Percentiles rank a stretch among this genome's conserved stretches.
phyloP scores from a whole-genome alignment of 2,329 filamentous ascomycete species.

The Ophiostoma piceae region DNA sequence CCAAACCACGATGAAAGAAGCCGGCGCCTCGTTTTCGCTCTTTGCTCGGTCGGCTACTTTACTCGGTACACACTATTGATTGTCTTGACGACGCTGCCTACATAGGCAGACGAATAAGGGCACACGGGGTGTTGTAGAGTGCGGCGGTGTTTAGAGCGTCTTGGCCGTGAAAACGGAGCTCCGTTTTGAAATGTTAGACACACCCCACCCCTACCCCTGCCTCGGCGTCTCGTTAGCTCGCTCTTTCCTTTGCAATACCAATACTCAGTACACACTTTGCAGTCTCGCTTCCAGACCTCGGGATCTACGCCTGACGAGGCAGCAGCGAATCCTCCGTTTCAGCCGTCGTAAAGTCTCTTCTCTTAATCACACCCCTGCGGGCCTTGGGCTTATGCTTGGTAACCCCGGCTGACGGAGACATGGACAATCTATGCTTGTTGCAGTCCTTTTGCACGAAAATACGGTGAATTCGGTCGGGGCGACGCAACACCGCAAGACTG shows the following conservation, averaged over 20 bases:
- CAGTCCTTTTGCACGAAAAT: constrained; percentile 23
- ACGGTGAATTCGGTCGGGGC: constrained; percentile 22
- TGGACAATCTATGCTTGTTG: neutral
- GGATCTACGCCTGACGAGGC: constrained; percentile 11
- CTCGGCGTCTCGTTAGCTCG: constrained; percentile 1
- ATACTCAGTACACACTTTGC: neutral
- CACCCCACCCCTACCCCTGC: neutral
- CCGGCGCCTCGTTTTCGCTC: constrained; percentile 10
- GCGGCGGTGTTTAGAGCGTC: neutral
- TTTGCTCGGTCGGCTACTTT: constrained; percentile 1
- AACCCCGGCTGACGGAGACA: constrained; percentile 24
- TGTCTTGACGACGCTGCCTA: neutral
- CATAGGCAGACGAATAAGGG: constrained; percentile 10
- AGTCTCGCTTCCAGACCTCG: constrained; percentile 11
- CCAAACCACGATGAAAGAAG: neutral
- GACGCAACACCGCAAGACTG: constrained; percentile 17
- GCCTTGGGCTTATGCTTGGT: constrained; percentile 21
- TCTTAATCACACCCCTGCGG: constrained; percentile 18
- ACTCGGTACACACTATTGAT: neutral
- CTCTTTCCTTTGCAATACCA: neutral
- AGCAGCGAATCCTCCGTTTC: constrained; percentile 18
- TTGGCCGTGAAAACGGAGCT: constrained; percentile 8
- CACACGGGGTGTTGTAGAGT: neutral
- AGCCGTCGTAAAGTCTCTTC: neutral
- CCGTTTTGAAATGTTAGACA: neutral